A percentile compares a stretch with the other conserved stretches of the same genome.
These are phyloP conservation scores for Sarocladiaceae sp. DNA, from an alignment of 2,329 filamentous ascomycete species.

Conservation along the genomic window DNA sequence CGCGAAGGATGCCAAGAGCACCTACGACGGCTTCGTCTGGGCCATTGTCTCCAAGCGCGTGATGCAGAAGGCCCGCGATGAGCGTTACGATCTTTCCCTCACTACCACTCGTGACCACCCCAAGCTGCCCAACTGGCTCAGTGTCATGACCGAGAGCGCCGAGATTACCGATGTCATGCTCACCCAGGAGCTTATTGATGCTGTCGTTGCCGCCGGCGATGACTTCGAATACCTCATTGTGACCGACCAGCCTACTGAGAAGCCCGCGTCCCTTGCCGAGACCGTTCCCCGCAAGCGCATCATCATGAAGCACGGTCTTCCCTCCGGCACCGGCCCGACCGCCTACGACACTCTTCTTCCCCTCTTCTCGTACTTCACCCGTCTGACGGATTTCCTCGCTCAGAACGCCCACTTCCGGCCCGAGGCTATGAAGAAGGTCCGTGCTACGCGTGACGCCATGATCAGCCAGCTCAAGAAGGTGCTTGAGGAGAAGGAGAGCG, in stretches of 20 bases:
- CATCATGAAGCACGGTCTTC: conserved; percentile 68
- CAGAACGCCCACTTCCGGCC: conserved; percentile 76
- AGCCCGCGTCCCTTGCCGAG: conserved; percentile 79
- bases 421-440: conserved; percentile 82
- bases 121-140: conserved; percentile 85
- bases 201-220: conserved; percentile 71
- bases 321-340: conserved; percentile 44
- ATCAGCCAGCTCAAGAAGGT: conserved; percentile 72
- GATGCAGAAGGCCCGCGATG: conserved; percentile 85
- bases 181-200: conserved; percentile 79
- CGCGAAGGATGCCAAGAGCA: conserved; percentile 54
- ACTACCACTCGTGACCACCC: conserved; percentile 88
- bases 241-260: conserved; percentile 82
- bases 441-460: conserved; percentile 71
- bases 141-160: conserved; percentile 93
- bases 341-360: conserved; percentile 59
- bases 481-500: conserved; percentile 73
- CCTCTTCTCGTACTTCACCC: conserved; percentile 75
- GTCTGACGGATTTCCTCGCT: conserved; percentile 77
- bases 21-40: conserved; percentile 89
- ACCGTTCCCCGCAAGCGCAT: conserved; percentile 80
- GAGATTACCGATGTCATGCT: conserved; percentile 86
- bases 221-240: conserved; percentile 86
- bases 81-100: conserved; percentile 89
- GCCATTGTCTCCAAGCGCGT: conserved; percentile 89